Base-by-base conservation (phyloP, 2,329 filamentous ascomycete genomes). In the Lizonia empirigonia region DNA sequence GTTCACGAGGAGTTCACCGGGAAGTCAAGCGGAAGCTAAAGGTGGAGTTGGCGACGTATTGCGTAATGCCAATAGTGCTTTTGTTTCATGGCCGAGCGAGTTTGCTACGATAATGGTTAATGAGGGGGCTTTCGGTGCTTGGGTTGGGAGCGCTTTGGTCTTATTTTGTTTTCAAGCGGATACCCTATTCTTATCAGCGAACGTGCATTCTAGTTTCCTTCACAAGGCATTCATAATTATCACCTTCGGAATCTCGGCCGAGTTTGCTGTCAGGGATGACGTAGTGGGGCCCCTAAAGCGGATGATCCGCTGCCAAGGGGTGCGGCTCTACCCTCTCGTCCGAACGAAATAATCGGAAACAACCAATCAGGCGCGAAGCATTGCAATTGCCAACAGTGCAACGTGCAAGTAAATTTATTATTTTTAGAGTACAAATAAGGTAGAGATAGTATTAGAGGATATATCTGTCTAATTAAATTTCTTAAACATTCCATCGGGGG, bases 111-210 rank as follows among this genome's bases (percentile, higher is more conserved):
- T 38, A 36, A 46, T 42, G 37, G 27, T 7, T 52, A 29, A 52
- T 34, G 33, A 39, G 16, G 37, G 10, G 13, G 10, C 3, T 37
- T 41, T 34, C 13, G 41, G 42, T 36, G 37, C 38, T 34, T 34
- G 30, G 42, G 20, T 32, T 32, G 42, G 22, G 34, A 13, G 12
- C 32, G 32, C 37, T 23, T 27, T 10, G 37, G 37, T 20, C 37
- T n/a, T 36, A 7, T 36, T 20, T 22, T 46, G 37, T 20, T 52
- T 44, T 33, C 30, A 8, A 52, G 49, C 49, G 42, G 16, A 52
- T 52, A 52, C 49, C 49, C 49, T 52, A 44, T 52, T 38, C 3
- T 52, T 47, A 46, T 38, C 22, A 22, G 33, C 33, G 27, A 27
- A 33, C 13, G 2, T 18, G 22, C 9, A 8, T 22, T 12, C 5